Conservation (phyloP, 179 eudicot species). For the Actinidia arguta region DNA sequence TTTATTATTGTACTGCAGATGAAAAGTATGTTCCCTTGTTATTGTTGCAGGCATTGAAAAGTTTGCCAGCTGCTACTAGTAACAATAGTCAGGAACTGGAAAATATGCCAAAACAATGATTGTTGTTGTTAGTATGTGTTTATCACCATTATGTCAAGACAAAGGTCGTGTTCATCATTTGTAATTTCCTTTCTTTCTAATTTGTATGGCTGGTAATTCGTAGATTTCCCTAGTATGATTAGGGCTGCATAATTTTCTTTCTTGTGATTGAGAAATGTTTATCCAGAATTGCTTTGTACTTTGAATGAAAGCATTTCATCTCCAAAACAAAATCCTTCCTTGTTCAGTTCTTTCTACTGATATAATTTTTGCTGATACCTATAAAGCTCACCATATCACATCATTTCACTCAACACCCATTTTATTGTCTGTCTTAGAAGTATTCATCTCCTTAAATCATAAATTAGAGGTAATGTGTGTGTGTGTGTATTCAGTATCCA, state of each 20-base stretch:
- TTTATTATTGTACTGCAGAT: not conserved
- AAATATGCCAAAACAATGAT: not conserved
- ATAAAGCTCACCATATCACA: too few relatives aligned
- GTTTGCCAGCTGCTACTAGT: conserved; percentile 36
- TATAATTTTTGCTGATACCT: not conserved
- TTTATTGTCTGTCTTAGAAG: too few relatives aligned
- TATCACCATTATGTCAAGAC: too few relatives aligned
- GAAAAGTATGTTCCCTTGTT: not conserved
- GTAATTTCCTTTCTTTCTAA: not conserved
- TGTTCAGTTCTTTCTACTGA: not conserved
- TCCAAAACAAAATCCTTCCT: too few relatives aligned
- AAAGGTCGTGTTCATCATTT: too few relatives aligned
- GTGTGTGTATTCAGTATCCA: too few relatives aligned
- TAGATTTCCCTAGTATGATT: not conserved
- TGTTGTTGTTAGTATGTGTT: not conserved
- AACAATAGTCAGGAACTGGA: conserved; percentile 2
- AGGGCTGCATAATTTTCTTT: not conserved
- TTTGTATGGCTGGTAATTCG: too few relatives aligned
- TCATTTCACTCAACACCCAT: too few relatives aligned
- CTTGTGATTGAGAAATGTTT: not conserved
- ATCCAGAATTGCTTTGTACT: too few relatives aligned
- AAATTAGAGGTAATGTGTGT: too few relatives aligned
- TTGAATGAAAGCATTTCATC: too few relatives aligned
- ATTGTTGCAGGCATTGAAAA: conserved; percentile 47
- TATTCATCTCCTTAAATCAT: too few relatives aligned